Conservation (phyloP, 345 rosid genomes). For the Boechera divaricarpa region DNA sequence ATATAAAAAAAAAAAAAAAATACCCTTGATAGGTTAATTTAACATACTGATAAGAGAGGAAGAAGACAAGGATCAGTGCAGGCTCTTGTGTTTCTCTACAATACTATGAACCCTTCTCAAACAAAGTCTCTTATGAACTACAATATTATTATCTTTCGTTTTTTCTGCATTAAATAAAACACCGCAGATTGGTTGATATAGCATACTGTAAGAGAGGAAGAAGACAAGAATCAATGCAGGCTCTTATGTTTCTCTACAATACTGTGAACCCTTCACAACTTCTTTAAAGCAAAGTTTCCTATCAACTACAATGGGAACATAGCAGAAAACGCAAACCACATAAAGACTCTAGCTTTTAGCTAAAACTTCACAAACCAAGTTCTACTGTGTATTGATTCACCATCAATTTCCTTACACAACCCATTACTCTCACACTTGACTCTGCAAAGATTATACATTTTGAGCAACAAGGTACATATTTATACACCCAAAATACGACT, state of each 20-base stretch:
- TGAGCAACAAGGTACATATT: background rate
- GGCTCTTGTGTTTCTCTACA: background rate
- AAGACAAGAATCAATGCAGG: conserved; percentile 14
- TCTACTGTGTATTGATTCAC: background rate
- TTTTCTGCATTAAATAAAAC: background rate
- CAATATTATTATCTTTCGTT: background rate
- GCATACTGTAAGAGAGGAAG: background rate
- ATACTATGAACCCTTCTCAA: conserved; percentile 3
- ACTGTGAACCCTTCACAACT: background rate
- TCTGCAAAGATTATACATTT: background rate
- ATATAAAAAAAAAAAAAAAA: conserved; percentile 28
- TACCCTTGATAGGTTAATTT: conserved; percentile 25
- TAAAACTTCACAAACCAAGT: conserved; percentile 10
- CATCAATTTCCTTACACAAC: background rate
- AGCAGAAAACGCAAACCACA: background rate
- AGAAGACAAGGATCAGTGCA: conserved; percentile 16
- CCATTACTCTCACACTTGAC: background rate
- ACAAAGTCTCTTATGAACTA: conserved; percentile 5
- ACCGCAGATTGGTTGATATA: conserved; percentile 21
- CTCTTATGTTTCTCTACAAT: background rate
- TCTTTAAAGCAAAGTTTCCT: background rate
- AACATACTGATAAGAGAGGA: background rate
- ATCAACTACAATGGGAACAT: background rate
- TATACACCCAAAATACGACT: background rate
- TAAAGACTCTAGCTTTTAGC: background rate